These are phyloP conservation scores for Yarrowia phangngaensis DNA, from an alignment of 805 yeast genomes.

Conservation along the genomic window DNA sequence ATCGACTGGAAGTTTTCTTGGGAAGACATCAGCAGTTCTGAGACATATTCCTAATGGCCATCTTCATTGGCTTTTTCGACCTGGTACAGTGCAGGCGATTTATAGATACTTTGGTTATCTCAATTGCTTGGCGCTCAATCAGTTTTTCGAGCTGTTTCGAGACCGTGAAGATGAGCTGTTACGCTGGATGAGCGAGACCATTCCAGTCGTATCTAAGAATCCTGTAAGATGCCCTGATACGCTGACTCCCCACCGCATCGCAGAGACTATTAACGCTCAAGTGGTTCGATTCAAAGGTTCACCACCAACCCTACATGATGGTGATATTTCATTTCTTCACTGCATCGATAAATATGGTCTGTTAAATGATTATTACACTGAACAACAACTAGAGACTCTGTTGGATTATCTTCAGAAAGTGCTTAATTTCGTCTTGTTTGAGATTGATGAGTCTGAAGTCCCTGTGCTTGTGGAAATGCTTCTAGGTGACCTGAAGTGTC, in stretches of 20 bases:
- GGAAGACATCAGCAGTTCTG: too few relatives aligned
- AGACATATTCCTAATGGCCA: too few relatives aligned
- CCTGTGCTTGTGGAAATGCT: constrained; percentile 7
- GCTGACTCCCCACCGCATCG: background rate
- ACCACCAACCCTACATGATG: background rate
- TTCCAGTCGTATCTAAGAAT: background rate
- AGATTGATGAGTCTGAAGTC: background rate
- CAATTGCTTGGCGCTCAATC: background rate
- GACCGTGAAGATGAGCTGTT: background rate
- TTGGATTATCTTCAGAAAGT: background rate
- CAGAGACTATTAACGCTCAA: background rate
- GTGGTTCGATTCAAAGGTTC: background rate
- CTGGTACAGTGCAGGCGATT: background rate
- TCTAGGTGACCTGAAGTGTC: background rate
- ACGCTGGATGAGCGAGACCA: background rate
- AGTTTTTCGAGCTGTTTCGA: background rate
- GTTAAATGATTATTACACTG: constrained; percentile 2
- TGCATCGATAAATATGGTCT: background rate
- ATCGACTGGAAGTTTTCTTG: too few relatives aligned
- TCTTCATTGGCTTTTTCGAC: background rate
- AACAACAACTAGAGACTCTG: background rate
- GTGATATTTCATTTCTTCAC: background rate
- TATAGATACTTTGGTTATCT: background rate
- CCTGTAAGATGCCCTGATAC: too few relatives aligned
- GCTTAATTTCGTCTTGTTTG: background rate